A percentile compares a stretch with the other conserved stretches of the same genome.
phyloP scores from a whole-genome alignment of 352 stramenopile genomes.

The Phytophthora pinifolia region DNA sequence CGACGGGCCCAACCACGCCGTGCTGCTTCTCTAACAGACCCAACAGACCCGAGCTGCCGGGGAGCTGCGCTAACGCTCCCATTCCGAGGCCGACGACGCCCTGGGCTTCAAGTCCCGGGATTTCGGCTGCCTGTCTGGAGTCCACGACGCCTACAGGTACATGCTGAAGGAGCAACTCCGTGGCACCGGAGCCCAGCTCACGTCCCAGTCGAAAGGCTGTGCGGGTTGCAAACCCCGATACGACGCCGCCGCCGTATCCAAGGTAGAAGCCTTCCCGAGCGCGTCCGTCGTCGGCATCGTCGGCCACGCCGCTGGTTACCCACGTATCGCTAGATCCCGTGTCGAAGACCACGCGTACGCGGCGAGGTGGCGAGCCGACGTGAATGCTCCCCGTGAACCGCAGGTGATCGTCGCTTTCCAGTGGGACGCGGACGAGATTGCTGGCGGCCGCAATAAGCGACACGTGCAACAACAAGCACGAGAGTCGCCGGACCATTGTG shows the following conservation, averaged over 20 bases:
- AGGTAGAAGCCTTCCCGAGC: not conserved
- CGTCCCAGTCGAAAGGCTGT: slow-evolving; percentile 11
- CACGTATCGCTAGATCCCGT: slow-evolving; percentile 27
- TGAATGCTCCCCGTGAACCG: slow-evolving; percentile 13
- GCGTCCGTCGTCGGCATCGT: not conserved
- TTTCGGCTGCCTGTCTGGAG: not conserved
- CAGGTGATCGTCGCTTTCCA: slow-evolving; percentile 16
- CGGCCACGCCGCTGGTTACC: slow-evolving; percentile 3
- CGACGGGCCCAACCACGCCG: too few relatives aligned
- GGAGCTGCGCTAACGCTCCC: too few relatives aligned
- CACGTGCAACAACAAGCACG: not conserved
- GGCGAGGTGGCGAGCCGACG: slow-evolving; percentile 3
- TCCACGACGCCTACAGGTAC: slow-evolving; percentile 16
- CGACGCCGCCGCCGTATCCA: slow-evolving; percentile 20
- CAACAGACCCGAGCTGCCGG: too few relatives aligned
- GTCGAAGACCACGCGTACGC: slow-evolving; percentile 20
- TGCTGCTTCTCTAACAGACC: too few relatives aligned
- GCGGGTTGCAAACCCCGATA: slow-evolving; percentile 10
- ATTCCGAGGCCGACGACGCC: too few relatives aligned
- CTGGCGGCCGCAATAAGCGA: not conserved
- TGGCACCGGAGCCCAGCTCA: not conserved
- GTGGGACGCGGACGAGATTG: too few relatives aligned
- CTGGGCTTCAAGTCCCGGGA: slow-evolving; percentile 10
- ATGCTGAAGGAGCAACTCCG: too few relatives aligned
- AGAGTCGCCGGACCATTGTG: not conserved